Evolutionary conservation across 768 basidiomycete species (phyloP), one percentile per base, ranked within the genome.

Genomic region (Suillus brevipes): DNA sequence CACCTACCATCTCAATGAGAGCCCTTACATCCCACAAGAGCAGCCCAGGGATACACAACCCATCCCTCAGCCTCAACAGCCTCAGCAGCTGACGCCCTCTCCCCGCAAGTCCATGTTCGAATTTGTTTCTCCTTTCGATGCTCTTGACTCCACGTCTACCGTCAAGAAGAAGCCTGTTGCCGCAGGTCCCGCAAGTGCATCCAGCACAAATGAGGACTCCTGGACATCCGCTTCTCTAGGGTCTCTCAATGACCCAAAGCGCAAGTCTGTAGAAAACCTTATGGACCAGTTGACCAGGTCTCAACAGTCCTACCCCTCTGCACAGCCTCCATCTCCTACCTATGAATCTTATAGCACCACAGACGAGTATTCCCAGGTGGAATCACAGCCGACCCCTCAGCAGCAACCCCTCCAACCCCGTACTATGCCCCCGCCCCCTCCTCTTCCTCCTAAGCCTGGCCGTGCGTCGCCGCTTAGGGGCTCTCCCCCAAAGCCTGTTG

Each of bases 51-150:
- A 75, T n/a, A 70, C 0, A 68, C 73, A 72, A 50, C 56, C 70
- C 0, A 34, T 68, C 18, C 62, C 73, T 23, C 72, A 70, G 60
- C 69, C 72, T 49, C 80, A 79, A 62, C 83, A 81, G 65, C 81
- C 50, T 34, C 58, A 69, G 12, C 72, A 70, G 50, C 73, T 73
- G 14, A 86, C 89, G 0, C 85, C 91, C 37, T 88, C 89, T 49
- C 84, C 89, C 28, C 89, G 87, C 70, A 89, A 90, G 75, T 90
- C 91, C 58, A 87, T 93, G 84, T 95, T 95, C 69, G 91, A 94
- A 45, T 94, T 91, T 66, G 83, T 89, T 59, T 92, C 91, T 58
- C 89, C 93, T 2, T 94, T 94, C 69, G 92, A 95, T 69, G 92
- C 90, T 31, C 83, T 94, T 55, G 82, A 77, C 9, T 78, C 82